Evolutionary conservation across 345 rosid genomes (phyloP).

Genomic region (Rhizophora mangle): DNA sequence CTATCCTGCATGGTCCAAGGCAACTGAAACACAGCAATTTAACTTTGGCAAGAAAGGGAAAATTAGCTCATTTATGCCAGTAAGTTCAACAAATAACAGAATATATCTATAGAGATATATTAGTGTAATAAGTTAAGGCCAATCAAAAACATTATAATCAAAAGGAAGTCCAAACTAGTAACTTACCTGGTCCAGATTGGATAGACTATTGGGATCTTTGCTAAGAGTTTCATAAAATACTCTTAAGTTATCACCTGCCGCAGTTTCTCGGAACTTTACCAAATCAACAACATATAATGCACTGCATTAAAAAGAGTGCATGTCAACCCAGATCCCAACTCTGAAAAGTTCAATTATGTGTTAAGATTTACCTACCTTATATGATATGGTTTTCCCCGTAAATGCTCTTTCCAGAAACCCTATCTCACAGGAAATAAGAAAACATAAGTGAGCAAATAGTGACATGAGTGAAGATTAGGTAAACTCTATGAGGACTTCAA

Average conservation of each 20-base stretch:
- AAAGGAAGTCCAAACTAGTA: not conserved
- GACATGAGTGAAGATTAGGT: not conserved
- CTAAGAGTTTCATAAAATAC: constrained; percentile 97
- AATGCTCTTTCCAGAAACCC: constrained; percentile 99
- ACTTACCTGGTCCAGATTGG: constrained; percentile 87
- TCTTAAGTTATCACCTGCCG: constrained; percentile 95
- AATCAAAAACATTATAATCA: not conserved
- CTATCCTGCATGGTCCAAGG: too few relatives aligned
- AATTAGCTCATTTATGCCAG: too few relatives aligned
- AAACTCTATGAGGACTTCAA: not conserved
- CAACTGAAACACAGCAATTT: not conserved
- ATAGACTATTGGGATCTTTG: constrained; percentile 96
- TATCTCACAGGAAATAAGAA: constrained; percentile 24
- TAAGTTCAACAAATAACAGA: not conserved
- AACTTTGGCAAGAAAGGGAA: not conserved
- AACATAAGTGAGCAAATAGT: constrained; percentile 13
- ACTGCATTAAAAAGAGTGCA: constrained; percentile 42
- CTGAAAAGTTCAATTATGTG: not conserved
- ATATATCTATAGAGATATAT: not conserved
- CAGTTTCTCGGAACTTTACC: constrained; percentile 90
- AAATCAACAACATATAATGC: constrained; percentile 96
- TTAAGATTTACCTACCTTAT: constrained; percentile 57
- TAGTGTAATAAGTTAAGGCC: not conserved
- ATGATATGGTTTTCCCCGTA: constrained; percentile 87
- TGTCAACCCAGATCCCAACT: constrained; percentile 19